Evolutionary conservation across 306 rosid species (phyloP).

Genomic region (Fragaria ananassa): DNA sequence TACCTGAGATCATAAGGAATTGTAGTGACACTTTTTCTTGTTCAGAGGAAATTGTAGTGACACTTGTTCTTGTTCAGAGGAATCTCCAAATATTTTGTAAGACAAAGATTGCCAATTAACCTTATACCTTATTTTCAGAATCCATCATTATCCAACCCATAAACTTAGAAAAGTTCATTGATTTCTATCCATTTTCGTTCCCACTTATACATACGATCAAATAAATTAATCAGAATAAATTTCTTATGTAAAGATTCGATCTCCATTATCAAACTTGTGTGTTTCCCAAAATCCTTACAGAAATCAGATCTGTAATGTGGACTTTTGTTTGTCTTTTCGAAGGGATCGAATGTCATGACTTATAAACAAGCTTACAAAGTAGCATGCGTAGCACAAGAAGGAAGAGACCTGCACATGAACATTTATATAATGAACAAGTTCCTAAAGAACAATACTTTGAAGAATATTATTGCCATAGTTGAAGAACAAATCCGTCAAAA

Average conservation of each 20-base stretch:
- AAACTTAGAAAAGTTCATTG: too few species aligned
- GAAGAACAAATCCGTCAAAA: background rate
- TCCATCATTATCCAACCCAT: too few species aligned
- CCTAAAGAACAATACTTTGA: slow-evolving; percentile 3
- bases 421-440: background rate
- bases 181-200: background rate
- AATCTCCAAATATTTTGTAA: too few species aligned
- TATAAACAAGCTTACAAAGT: background rate
- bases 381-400: background rate
- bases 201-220: background rate
- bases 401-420: background rate
- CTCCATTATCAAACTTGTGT: background rate
- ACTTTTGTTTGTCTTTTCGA: background rate
- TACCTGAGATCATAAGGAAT: too few species aligned
- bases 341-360: background rate
- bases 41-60: too few species aligned
- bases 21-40: too few species aligned
- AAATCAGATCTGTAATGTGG: background rate
- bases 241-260: too few species aligned
- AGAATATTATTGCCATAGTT: background rate
- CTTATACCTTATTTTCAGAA: too few species aligned
- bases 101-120: too few species aligned
- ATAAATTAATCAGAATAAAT: background rate
- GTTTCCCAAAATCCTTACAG: background rate
- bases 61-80: too few species aligned